Conservation (phyloP, 139 green algal genomes). For the Picochlorum sp. region DNA sequence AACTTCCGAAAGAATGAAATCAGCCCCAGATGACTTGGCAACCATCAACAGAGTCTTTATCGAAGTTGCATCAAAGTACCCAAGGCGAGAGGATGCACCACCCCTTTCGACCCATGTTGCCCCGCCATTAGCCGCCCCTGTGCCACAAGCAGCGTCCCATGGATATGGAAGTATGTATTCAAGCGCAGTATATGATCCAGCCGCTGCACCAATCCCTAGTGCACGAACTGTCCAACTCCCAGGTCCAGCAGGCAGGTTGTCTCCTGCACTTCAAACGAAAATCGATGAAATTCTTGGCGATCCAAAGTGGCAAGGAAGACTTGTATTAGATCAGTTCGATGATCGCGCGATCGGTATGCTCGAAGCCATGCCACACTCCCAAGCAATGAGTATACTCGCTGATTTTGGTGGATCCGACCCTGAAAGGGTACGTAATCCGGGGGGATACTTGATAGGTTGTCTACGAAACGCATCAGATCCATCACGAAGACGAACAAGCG, state of each 20-base stretch:
- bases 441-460: constrained; percentile 23
- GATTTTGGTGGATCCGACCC: constrained; percentile 21
- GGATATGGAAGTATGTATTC: not conserved
- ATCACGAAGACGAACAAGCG: too few species aligned
- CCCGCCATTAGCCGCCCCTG: not conserved
- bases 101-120: not conserved
- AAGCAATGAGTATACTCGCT: constrained; percentile 10
- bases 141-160: not conserved
- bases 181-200: not conserved
- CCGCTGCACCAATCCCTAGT: constrained; percentile 4
- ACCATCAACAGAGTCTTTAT: constrained; percentile 17
- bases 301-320: not conserved
- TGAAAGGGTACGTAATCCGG: constrained; percentile 11
- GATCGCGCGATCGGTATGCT: constrained; percentile 10
- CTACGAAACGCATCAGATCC: constrained; percentile 1
- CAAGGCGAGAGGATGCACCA: constrained; percentile 13
- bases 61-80: constrained; percentile 7
- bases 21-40: constrained; percentile 13
- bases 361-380: constrained; percentile 4
- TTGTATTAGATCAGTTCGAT: constrained; percentile 26
- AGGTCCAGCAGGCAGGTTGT: not conserved
- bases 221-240: not conserved
- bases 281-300: constrained; percentile 7
- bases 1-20: constrained; percentile 9
- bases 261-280: constrained; percentile 11